Conservation (phyloP, 2,329 filamentous ascomycete genomes). For the Sphaceloma murrayae region DNA sequence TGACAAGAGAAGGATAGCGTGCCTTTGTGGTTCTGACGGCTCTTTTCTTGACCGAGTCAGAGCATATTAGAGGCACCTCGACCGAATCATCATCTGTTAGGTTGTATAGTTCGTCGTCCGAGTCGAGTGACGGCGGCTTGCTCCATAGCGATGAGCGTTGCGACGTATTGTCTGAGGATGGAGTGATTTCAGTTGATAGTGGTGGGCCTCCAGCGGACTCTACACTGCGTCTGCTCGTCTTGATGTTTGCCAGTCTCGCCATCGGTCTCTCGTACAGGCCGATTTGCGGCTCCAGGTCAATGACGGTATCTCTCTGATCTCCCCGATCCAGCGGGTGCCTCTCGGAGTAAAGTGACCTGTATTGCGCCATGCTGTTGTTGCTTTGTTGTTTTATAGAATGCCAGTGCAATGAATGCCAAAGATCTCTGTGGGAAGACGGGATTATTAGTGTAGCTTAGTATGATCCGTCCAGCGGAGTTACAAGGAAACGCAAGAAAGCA, state of each 20-base stretch:
- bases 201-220: background rate
- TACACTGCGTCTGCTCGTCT: background rate
- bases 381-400: slow-evolving; percentile 1
- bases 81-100: slow-evolving; percentile 69
- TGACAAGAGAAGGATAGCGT: slow-evolving; percentile 49
- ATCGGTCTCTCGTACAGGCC: slow-evolving; percentile 8
- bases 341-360: slow-evolving; percentile 1
- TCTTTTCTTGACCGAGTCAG: slow-evolving; percentile 42
- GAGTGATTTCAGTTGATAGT: slow-evolving; percentile 40
- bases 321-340: slow-evolving; percentile 6
- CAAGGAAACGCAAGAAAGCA: background rate
- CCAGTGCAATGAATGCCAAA: background rate
- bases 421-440: background rate
- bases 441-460: slow-evolving; percentile 15
- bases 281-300: slow-evolving; percentile 13
- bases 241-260: slow-evolving; percentile 9
- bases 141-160: slow-evolving; percentile 43
- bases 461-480: slow-evolving; percentile 14
- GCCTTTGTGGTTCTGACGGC: slow-evolving; percentile 27
- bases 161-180: slow-evolving; percentile 40
- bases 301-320: slow-evolving; percentile 10
- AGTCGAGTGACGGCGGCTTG: slow-evolving; percentile 54
- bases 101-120: slow-evolving; percentile 83
- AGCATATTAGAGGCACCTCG: slow-evolving; percentile 42
- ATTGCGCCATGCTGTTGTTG: slow-evolving; percentile 2